These are phyloP conservation scores for Bipolaris cookei DNA, from an alignment of 2,329 filamentous ascomycete species.

Conservation along the genomic window DNA sequence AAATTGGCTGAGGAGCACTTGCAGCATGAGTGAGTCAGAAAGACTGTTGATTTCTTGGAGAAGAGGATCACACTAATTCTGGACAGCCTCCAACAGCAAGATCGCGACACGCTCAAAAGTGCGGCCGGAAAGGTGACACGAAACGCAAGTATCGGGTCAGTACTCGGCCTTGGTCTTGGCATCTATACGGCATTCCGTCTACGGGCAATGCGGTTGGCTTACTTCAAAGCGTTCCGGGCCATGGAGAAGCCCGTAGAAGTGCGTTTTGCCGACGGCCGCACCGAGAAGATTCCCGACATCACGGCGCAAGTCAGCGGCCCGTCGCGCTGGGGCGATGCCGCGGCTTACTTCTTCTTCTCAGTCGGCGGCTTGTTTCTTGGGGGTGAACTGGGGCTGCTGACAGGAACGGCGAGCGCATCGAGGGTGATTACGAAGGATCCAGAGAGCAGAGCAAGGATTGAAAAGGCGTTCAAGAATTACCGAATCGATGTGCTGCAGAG, in stretches of 20 bases:
- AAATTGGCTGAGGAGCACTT: constrained; percentile 43
- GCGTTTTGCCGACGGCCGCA: constrained; percentile 66
- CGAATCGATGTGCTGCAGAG: constrained; percentile 67
- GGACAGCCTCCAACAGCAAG: constrained; percentile 57
- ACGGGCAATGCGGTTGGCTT: constrained; percentile 60
- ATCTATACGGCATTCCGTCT: constrained; percentile 61
- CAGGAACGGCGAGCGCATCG: constrained; percentile 62
- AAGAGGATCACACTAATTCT: constrained; percentile 8
- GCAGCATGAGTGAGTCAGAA: constrained; percentile 39
- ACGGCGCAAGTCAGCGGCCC: constrained; percentile 62
- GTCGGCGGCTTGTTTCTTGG: constrained; percentile 68
- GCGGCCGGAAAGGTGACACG: constrained; percentile 63
- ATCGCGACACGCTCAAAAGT: constrained; percentile 63
- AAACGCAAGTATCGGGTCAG: constrained; percentile 64
- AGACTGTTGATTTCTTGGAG: no score
- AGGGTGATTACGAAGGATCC: constrained; percentile 62
- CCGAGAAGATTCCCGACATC: constrained; percentile 66
- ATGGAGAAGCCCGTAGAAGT: constrained; percentile 67
- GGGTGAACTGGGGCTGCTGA: constrained; percentile 67
- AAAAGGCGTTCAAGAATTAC: constrained; percentile 68
- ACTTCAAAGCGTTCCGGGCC: constrained; percentile 67
- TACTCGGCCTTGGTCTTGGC: constrained; percentile 66
- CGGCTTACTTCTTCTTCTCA: constrained; percentile 68
- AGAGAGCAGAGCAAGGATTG: constrained; percentile 62
- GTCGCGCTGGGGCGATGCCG: constrained; percentile 64